Conservation (phyloP, 2,329 filamentous ascomycete genomes). For the Ceratocystis cacaofunesta region DNA sequence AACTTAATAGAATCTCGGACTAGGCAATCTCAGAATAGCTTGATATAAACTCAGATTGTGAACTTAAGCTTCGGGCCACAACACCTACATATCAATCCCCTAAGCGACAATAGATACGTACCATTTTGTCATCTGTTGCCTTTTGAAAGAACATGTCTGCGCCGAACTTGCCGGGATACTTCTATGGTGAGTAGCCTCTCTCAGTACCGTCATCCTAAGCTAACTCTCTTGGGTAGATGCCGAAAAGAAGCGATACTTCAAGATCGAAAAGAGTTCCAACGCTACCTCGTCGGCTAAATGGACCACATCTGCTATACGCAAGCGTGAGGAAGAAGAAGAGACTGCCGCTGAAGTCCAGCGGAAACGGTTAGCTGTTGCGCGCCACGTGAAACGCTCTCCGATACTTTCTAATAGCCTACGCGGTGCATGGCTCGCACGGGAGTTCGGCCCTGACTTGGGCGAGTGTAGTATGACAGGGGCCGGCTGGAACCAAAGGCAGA, state of each 20-base stretch:
- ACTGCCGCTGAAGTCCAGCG: slow-evolving; percentile 17
- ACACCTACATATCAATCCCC: not conserved
- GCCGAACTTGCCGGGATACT: slow-evolving; percentile 3
- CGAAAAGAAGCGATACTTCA: slow-evolving; percentile 52
- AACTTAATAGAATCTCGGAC: not conserved
- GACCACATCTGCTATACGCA: slow-evolving; percentile 44
- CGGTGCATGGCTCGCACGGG: slow-evolving; percentile 6
- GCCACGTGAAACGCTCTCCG: slow-evolving; percentile 4
- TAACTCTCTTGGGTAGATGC: slow-evolving; percentile 27
- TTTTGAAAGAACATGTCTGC: not conserved
- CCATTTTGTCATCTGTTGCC: not conserved
- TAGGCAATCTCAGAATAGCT: not conserved
- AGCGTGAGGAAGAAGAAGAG: slow-evolving; percentile 34
- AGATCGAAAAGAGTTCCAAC: slow-evolving; percentile 43
- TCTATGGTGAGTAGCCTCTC: slow-evolving; percentile 7
- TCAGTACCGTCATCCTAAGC: not conserved
- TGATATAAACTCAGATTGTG: not conserved
- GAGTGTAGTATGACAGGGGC: not conserved
- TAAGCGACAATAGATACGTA: not conserved
- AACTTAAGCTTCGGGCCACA: not conserved
- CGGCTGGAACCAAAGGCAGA: not conserved
- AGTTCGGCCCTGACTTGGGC: slow-evolving; percentile 9
- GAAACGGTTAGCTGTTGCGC: not conserved
- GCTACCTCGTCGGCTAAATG: slow-evolving; percentile 38
- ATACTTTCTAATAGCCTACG: not conserved